Evolutionary conservation across 2,329 filamentous ascomycete genomes (phyloP).

Genomic region (Scedosporium apiospermum): DNA sequence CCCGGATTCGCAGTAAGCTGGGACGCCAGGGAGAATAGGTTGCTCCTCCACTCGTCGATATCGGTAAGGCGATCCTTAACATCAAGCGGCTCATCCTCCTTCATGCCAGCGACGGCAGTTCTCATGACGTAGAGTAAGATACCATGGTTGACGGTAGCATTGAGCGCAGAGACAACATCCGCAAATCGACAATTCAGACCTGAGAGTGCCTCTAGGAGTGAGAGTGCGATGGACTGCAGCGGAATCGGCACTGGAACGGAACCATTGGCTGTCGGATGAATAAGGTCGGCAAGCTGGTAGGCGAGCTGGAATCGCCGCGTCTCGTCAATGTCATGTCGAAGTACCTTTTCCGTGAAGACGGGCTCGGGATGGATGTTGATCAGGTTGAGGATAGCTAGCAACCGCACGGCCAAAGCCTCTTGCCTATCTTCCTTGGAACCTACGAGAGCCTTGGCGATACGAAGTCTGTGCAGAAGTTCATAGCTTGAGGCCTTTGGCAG

Average conservation of each 20-base stretch:
- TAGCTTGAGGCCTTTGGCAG: slow-evolving; percentile 68
- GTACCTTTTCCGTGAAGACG: slow-evolving; percentile 75
- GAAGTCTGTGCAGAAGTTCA: slow-evolving; percentile 74
- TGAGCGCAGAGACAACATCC: slow-evolving; percentile 84
- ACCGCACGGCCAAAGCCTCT: slow-evolving; percentile 66
- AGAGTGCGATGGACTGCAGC: slow-evolving; percentile 74
- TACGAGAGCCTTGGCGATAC: slow-evolving; percentile 72
- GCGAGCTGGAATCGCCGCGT: slow-evolving; percentile 81
- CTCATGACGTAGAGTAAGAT: slow-evolving; percentile 87
- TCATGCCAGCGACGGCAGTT: slow-evolving; percentile 80
- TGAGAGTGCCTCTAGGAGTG: slow-evolving; percentile 75
- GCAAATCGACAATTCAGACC: slow-evolving; percentile 65
- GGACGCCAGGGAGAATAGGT: slow-evolving; percentile 78
- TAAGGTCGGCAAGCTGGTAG: slow-evolving; percentile 84
- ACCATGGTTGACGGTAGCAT: slow-evolving; percentile 92
- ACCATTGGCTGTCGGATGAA: slow-evolving; percentile 70
- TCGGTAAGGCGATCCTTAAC: slow-evolving; percentile 52
- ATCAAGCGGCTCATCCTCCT: slow-evolving; percentile 41
- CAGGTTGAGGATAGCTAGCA: slow-evolving; percentile 83
- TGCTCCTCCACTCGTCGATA: slow-evolving; percentile 81
- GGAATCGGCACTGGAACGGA: slow-evolving; percentile 59
- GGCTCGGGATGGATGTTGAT: slow-evolving; percentile 80
- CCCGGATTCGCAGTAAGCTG: slow-evolving; percentile 39
- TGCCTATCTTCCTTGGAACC: slow-evolving; percentile 58
- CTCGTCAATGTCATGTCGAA: slow-evolving; percentile 82